These are phyloP conservation scores for Salpingoeca rosetta DNA, from an alignment of 78 protist genomes.

Conservation along the genomic window DNA sequence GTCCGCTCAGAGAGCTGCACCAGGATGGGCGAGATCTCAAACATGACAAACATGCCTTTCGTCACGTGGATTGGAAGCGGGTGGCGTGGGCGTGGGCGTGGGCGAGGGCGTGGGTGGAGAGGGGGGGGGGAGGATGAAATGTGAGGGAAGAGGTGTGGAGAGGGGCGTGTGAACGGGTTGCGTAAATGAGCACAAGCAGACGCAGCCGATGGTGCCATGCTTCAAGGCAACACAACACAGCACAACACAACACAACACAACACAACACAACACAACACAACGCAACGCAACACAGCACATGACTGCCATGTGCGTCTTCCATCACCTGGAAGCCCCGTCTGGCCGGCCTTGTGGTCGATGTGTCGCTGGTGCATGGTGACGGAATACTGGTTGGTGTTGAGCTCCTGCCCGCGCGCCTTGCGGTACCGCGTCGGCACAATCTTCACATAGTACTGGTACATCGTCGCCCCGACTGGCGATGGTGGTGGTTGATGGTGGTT, in stretches of 20 bases:
- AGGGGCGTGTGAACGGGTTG: too few species aligned
- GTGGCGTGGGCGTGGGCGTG: too few species aligned
- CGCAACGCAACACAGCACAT: too few species aligned
- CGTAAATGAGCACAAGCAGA: too few species aligned
- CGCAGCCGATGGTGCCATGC: too few species aligned
- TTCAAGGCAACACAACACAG: too few species aligned
- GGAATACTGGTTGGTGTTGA: constrained; percentile 74
- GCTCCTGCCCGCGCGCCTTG: not conserved
- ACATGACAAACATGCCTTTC: constrained; percentile 84
- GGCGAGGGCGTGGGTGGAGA: too few species aligned
- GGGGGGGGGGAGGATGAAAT: too few species aligned
- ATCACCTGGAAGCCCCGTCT: constrained; percentile 50
- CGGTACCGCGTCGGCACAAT: constrained; percentile 78
- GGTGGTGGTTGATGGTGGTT: too few species aligned
- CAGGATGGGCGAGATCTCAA: constrained; percentile 78
- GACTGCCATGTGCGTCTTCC: constrained; percentile 1
- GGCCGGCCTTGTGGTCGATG: constrained; percentile 19
- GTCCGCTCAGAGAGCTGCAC: constrained; percentile 45
- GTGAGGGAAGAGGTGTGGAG: too few species aligned
- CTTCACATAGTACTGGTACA: constrained; percentile 81
- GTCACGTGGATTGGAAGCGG: constrained; percentile 14
- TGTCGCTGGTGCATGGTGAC: constrained; percentile 62
- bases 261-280: too few species aligned
- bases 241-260: too few species aligned
- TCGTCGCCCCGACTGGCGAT: constrained; percentile 1